These are phyloP conservation scores for Penicillium expansum DNA, from an alignment of 2,329 filamentous ascomycete species.

Conservation along the genomic window DNA sequence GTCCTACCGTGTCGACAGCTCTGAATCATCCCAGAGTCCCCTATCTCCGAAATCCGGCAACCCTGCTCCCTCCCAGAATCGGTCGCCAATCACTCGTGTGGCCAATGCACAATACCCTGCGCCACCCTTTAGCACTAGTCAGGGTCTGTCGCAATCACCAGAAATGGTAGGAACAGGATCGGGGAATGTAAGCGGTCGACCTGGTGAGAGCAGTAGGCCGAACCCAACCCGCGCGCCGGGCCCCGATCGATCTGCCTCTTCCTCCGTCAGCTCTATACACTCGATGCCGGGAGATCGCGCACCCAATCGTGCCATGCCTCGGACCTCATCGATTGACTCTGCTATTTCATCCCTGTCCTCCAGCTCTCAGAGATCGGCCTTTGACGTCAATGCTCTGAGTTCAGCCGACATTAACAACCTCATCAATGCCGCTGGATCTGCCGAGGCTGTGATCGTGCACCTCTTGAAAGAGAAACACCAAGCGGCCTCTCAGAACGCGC, in stretches of 20 bases:
- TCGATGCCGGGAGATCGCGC: constrained; percentile 31
- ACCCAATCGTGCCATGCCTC: constrained; percentile 49
- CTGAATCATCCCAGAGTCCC: constrained; percentile 26
- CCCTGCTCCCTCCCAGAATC: constrained; percentile 22
- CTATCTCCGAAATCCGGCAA: constrained; percentile 26
- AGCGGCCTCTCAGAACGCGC: constrained; percentile 81
- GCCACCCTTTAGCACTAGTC: constrained; percentile 24
- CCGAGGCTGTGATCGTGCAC: constrained; percentile 84
- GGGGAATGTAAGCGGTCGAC: constrained; percentile 22
- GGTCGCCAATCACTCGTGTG: constrained; percentile 23
- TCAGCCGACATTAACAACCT: constrained; percentile 74
- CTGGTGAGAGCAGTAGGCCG: constrained; percentile 24
- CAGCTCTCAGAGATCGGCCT: constrained; percentile 57
- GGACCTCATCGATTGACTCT: constrained; percentile 89
- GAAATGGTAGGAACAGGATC: constrained; percentile 19
- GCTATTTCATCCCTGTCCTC: constrained; percentile 75
- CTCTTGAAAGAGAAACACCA: constrained; percentile 89
- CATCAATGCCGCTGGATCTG: constrained; percentile 79
- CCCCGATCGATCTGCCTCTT: constrained; percentile 30
- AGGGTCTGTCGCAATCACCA: constrained; percentile 18
- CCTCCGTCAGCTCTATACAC: constrained; percentile 32
- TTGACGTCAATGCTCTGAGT: constrained; percentile 56
- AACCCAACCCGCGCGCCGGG: constrained; percentile 29
- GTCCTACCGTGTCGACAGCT: constrained; percentile 21
- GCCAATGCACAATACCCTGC: constrained; percentile 33